A percentile compares a stretch with the other conserved stretches of the same genome.
Evolutionary conservation across 2,329 filamentous ascomycete genomes (phyloP).

Genomic region (Colletotrichum simmondsii): DNA sequence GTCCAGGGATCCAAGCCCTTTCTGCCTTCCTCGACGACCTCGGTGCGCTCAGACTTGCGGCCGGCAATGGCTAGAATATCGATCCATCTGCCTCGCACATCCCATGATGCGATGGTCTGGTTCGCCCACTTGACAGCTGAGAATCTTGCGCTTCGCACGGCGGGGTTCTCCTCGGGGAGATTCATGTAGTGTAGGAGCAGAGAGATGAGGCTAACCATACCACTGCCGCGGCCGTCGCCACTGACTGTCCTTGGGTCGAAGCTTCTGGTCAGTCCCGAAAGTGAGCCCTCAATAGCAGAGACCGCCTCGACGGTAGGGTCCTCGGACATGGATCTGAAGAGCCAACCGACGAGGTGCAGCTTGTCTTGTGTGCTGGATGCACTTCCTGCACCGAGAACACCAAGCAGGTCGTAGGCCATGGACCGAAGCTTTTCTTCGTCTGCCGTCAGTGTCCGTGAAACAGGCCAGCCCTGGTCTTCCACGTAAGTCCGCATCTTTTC

Average conservation of each 20-base stretch:
- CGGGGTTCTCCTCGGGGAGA: constrained; percentile 57
- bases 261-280: constrained; percentile 75
- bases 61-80: constrained; percentile 84
- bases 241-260: constrained; percentile 49
- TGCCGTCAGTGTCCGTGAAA: constrained; percentile 65
- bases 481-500: constrained; percentile 78
- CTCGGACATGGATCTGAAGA: constrained; percentile 85
- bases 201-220: constrained; percentile 47
- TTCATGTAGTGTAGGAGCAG: constrained; percentile 78
- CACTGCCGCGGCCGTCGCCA: constrained; percentile 37
- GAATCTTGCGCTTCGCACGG: constrained; percentile 81
- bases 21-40: constrained; percentile 89
- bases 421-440: constrained; percentile 70
- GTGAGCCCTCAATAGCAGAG: constrained; percentile 88
- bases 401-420: constrained; percentile 91
- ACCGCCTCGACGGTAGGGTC: constrained; percentile 81
- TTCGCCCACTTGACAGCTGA: constrained; percentile 91
- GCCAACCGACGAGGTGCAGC: constrained; percentile 72
- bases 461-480: constrained; percentile 85
- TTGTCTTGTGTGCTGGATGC: constrained; percentile 65
- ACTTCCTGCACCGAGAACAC: constrained; percentile 77
- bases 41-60: constrained; percentile 74
- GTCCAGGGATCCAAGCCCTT: constrained; percentile 83
- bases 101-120: constrained; percentile 82
- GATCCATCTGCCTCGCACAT: constrained; percentile 86